Conservation (phyloP, 2,329 filamentous ascomycete genomes). For the Ceratocystis cubensis region DNA sequence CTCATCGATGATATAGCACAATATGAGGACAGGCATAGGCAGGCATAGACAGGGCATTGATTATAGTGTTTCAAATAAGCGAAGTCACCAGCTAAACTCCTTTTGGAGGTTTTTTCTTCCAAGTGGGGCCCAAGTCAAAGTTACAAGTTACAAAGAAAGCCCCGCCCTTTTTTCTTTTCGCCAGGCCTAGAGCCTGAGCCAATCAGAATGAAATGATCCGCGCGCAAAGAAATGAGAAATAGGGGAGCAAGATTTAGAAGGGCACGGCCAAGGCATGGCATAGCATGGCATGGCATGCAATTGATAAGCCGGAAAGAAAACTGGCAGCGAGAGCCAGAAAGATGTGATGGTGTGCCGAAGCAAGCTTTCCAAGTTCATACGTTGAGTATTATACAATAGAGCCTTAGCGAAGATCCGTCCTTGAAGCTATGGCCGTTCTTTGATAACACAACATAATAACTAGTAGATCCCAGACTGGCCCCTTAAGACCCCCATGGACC, state of each 20-base stretch:
- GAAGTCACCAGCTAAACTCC: slow-evolving; percentile 1
- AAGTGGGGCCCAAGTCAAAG: neutral
- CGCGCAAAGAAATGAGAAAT: neutral
- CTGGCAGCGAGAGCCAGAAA: neutral
- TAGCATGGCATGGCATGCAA: neutral
- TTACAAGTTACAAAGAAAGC: neutral
- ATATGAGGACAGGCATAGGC: too few relatives aligned
- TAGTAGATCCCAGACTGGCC: neutral
- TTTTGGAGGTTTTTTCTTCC: neutral
- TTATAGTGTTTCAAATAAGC: slow-evolving; percentile 5
- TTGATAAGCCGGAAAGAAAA: neutral
- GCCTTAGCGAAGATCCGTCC: neutral
- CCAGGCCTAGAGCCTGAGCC: neutral
- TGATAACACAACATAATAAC: neutral
- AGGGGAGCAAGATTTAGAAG: neutral
- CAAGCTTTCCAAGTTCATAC: neutral
- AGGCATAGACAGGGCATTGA: neutral
- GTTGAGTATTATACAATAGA: neutral
- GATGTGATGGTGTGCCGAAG: neutral
- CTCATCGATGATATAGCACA: neutral
- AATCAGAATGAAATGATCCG: neutral
- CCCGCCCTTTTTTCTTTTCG: neutral
- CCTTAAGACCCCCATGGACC: neutral
- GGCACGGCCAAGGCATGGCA: neutral
- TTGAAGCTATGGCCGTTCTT: neutral